Base-by-base conservation (phyloP, 192 early-diverging fungal species). In the Rhizophlyctis rosea region DNA sequence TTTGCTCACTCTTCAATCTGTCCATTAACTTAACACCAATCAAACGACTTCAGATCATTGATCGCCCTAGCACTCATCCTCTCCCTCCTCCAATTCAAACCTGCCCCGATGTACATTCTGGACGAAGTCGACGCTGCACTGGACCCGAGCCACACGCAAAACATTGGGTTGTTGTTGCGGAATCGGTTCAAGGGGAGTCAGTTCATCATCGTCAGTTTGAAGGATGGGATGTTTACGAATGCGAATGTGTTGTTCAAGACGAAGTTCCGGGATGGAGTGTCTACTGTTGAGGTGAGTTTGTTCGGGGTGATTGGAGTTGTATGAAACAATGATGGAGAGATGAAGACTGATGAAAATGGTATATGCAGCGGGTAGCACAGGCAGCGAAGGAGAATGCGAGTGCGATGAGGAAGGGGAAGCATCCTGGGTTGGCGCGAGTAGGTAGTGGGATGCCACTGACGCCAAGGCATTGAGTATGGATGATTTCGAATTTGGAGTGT, bases 141-240 rank as follows among this genome's bases (percentile, higher is more conserved):
- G 11, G 97, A 99, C 83, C 75, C 92, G 32, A 94, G 92, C 5
- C 97, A 99, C 67, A 99, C 97, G 1, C 95, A 99, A 69, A 98
- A 98, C 70, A 99, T 99, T 67, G 97, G 97, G 1, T 89, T 92
- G 64, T 75, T 99, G 24, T 77, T 98, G 53, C 80, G 88, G 48
- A 94, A 88, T 1, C 72, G 97, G 32, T 99, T 99, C 79, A 94
- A 89, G 59, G 93, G 89, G 3, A 91, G 94, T 1, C 97, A 99
- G 71, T 99, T 99, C 65, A 95, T 99, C 36, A 86, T 99, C 1
- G 96, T 99, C 4, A 98, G 94, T 18, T 80, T 99, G 27, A 99
- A 99, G 71, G 97, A 98, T 65, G 97, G 95, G 57, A 97, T 99
- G 95, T 99, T 96, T 69, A 94, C 92, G 67, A 99, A 99, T 68